Percentiles rank a stretch among this genome's conserved stretches.
These are phyloP conservation scores for Apiotrichum gracile DNA, from an alignment of 1,284 basidiomycete species.

Conservation along the genomic window DNA sequence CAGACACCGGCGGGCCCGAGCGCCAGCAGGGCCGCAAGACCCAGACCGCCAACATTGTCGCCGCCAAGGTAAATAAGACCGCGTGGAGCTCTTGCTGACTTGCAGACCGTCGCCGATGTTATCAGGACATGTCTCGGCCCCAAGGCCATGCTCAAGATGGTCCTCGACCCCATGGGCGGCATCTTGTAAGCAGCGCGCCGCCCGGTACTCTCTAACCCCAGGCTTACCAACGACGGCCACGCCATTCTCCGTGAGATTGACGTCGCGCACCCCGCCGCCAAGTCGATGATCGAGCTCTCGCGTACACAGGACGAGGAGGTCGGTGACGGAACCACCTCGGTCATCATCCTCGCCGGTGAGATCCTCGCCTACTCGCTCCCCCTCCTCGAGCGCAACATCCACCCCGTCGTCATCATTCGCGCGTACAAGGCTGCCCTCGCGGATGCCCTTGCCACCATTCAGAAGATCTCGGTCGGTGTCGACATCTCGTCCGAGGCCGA, in stretches of 20 bases:
- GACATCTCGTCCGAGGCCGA: conserved; percentile 78
- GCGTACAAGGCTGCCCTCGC: conserved; percentile 95
- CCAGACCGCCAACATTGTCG: conserved; percentile 93
- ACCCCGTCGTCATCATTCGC: conserved; percentile 97
- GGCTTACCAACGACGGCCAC: conserved; percentile 95
- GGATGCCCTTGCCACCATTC: conserved; percentile 74
- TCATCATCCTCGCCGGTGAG: conserved; percentile 64
- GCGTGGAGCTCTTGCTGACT: background rate
- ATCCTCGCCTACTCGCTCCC: conserved; percentile 35
- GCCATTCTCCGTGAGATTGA: conserved; percentile 97
- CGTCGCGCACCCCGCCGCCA: conserved; percentile 95
- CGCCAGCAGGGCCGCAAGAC: conserved; percentile 91
- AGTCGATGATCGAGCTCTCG: conserved; percentile 97
- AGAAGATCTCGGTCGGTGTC: conserved; percentile 78
- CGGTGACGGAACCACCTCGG: conserved; percentile 94
- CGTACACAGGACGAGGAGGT: conserved; percentile 98
- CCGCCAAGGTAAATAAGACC: conserved; percentile 69
- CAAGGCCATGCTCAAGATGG: conserved; percentile 99
- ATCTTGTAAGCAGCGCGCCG: conserved; percentile 61
- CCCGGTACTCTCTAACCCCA: conserved; percentile 39
- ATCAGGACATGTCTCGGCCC: conserved; percentile 96
- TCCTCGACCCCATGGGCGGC: conserved; percentile 94
- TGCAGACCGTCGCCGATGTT: conserved; percentile 98
- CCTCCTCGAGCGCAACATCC: conserved; percentile 90
- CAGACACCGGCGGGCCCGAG: conserved; percentile 89